Conservation (phyloP, 2,329 filamentous ascomycete species). For the Didymella keratinophila region DNA sequence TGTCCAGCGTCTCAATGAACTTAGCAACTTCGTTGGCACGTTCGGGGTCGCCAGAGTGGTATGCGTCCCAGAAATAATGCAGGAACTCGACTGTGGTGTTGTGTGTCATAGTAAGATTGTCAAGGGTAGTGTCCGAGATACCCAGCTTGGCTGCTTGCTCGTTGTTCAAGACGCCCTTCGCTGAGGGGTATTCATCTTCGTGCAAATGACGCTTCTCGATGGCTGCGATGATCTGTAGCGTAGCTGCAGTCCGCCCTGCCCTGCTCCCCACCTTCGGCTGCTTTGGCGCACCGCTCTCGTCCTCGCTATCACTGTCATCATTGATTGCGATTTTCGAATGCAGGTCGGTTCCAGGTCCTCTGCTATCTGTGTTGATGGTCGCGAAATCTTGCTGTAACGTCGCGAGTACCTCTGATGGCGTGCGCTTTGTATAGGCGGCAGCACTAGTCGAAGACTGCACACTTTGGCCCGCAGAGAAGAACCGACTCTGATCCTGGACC, state of each 20-base stretch:
- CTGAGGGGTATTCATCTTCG: constrained; percentile 52
- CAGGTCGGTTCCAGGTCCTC: constrained; percentile 59
- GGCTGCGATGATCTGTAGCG: constrained; percentile 71
- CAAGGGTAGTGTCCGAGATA: constrained; percentile 60
- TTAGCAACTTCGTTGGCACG: constrained; percentile 82
- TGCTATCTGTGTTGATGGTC: constrained; percentile 49
- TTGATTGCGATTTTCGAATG: constrained; percentile 72
- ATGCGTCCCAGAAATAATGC: constrained; percentile 96
- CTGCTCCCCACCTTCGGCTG: constrained; percentile 72
- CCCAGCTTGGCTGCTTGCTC: constrained; percentile 44
- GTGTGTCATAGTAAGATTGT: constrained; percentile 77
- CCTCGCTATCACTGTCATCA: constrained; percentile 67
- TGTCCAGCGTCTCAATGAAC: constrained; percentile 80
- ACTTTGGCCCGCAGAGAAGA: constrained; percentile 68
- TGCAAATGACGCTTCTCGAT: constrained; percentile 69
- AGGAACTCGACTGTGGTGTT: constrained; percentile 94
- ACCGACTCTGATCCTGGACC: constrained; percentile 84
- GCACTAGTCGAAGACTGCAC: constrained; percentile 58
- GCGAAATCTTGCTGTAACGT: constrained; percentile 70
- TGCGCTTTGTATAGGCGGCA: constrained; percentile 71
- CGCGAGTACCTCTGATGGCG: constrained; percentile 72
- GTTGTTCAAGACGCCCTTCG: constrained; percentile 32
- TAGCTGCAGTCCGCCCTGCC: constrained; percentile 68
- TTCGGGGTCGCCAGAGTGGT: constrained; percentile 84
- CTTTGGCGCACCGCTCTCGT: constrained; percentile 66